Evolutionary conservation across 371 early-diverging fungal genomes (phyloP), one percentile per base, ranked within the genome.

Genomic region (Mortierella sp.): DNA sequence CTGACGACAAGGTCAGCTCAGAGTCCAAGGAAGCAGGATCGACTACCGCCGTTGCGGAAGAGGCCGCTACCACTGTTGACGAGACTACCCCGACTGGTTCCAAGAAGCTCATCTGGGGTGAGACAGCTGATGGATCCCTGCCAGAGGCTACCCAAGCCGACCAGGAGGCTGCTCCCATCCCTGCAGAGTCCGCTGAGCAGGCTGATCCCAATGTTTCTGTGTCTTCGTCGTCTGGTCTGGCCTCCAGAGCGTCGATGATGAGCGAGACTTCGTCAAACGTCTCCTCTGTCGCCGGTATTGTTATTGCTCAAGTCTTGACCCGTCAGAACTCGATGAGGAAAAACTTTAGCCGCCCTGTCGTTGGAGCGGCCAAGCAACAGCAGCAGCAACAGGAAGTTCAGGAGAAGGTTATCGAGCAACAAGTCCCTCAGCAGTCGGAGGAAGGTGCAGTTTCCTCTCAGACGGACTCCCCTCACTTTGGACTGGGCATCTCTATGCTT

Each of bases 281-380:
- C 19, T 76, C 84, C 0, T 83, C 84, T 2, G 77, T 77, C 0
- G 77, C 74, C 0, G 83, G 82, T 47, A 65, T 83, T 63, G 73
- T 79, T 40, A 67, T 70, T 0, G 84, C 84, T 1, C 84, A 83
- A 11, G 70, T 83, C 22, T 37, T 83, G 70, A 78, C 79, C 26
- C 84, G 84, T 22, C 79, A 83, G 41, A 66, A 64, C 4, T 83
- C 84, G 24, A 78, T 73, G 76, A 78, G 65, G 37, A 63, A 70
- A 22, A 76, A 70, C 61, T 75, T 78, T 55, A 83, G 63, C 67
- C 79, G 79, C 37, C 55, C 68, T 19, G 48, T 26, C 24, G 44
- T 43, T 26, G 68, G 53, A 47, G 77, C 47, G 2, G 39, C n/a
- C 19, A 64, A 52, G 10, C 48, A 70, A 39, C 29, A 31, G 26